phyloP scores from a whole-genome alignment of 768 basidiomycete genomes.

The Tubosaeta sp. region DNA sequence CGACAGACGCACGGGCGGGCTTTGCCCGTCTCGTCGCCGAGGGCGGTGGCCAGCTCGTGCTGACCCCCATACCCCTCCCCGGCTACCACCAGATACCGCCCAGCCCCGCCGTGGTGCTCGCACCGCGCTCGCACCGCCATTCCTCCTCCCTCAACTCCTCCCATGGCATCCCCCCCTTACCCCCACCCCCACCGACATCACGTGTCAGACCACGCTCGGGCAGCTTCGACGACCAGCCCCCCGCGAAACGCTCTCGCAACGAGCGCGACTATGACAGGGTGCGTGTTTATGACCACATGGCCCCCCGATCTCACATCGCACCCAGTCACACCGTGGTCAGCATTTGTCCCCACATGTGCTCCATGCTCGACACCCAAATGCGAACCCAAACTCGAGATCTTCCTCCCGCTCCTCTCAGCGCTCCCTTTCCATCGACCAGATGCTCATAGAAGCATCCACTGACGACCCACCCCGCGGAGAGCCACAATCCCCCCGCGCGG shows the following conservation, averaged over 20 bases:
- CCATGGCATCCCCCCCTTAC: constrained; percentile 33
- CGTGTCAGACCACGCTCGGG: constrained; percentile 43
- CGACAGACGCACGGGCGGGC: constrained; percentile 45
- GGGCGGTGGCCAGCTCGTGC: constrained; percentile 42
- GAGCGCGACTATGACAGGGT: constrained; percentile 35
- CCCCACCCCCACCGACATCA: constrained; percentile 33
- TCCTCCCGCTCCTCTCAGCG: constrained; percentile 34
- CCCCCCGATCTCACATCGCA: constrained; percentile 4
- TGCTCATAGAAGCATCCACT: constrained; percentile 43
- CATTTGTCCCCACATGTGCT: constrained; percentile 19
- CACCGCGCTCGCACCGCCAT: constrained; percentile 22
- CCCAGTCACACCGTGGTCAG: constrained; percentile 11
- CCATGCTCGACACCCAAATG: constrained; percentile 14
- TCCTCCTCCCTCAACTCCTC: constrained; percentile 23
- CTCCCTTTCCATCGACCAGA: constrained; percentile 42
- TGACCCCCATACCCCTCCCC: constrained; percentile 31
- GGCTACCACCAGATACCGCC: constrained; percentile 14
- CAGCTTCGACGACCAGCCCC: constrained; percentile 46
- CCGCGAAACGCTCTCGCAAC: constrained; percentile 44
- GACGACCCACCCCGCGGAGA: constrained; percentile 34
- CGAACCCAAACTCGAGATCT: constrained; percentile 23
- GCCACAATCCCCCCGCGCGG: constrained; percentile 28
- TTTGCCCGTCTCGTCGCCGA: constrained; percentile 44
- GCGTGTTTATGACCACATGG: neutral
- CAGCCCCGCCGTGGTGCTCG: constrained; percentile 27